Percentiles rank a stretch among this genome's conserved stretches.
These are phyloP conservation scores for Saccharomycopsis microspora DNA, from an alignment of 805 yeast species.

Conservation along the genomic window DNA sequence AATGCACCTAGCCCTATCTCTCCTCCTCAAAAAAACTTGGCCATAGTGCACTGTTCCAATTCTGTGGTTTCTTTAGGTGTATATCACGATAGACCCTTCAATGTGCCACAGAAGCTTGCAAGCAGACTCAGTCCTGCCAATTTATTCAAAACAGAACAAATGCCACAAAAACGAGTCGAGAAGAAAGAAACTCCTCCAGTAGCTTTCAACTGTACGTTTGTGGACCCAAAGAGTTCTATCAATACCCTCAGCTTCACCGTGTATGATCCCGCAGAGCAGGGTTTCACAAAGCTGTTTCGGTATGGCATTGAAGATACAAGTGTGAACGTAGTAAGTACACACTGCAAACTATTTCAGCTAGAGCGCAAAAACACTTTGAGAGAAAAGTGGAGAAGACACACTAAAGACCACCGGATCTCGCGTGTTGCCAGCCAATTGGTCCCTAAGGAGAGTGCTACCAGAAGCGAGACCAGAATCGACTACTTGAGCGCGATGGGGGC, in stretches of 20 bases:
- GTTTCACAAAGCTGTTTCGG: constrained; percentile 58
- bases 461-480: too few species aligned
- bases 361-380: neutral
- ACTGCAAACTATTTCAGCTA: neutral
- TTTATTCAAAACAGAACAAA: neutral
- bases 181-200: neutral
- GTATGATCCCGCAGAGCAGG: constrained; percentile 21
- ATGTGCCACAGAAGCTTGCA: neutral
- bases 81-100: neutral
- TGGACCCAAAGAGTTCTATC: constrained; percentile 4
- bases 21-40: neutral
- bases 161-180: neutral
- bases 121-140: neutral
- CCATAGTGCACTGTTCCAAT: neutral
- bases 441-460: too few species aligned
- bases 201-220: neutral
- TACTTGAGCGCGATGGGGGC: neutral
- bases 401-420: neutral
- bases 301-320: constrained; percentile 62
- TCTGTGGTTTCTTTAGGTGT: neutral
- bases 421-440: neutral
- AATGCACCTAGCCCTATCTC: neutral
- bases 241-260: neutral
- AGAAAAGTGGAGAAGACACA: neutral
- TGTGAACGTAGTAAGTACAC: neutral